Evolutionary conservation across 306 rosid species (phyloP), one percentile per base, ranked within the genome.

Genomic region (Herpetospermum pedunculosum): DNA sequence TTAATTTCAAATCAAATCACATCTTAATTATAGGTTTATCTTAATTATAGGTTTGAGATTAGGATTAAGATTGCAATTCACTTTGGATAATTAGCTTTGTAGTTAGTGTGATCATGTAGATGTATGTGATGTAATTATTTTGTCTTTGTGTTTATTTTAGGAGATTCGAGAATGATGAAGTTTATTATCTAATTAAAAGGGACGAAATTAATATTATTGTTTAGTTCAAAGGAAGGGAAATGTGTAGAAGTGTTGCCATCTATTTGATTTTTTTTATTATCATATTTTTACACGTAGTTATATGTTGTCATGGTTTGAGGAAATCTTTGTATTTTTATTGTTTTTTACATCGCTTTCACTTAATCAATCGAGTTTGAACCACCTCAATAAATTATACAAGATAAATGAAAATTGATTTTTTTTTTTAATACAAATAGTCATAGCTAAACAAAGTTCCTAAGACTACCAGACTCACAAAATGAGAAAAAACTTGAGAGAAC

Each of bases 1-100:
- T 25, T 9, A 38, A 13, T 7, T 25, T 26, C 37, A 40, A 43
- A 68, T 46, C 52, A 68, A 43, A 68, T 68, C 73, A 68, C 54
- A 26, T 43, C 73, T 68, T 43, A 68, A 68, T 68, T 68, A 68
- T 68, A 52, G 23, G 25, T 44, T 44, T n/a, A 26, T 43, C 73
- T 68, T 43, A 68, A 68, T 68, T 68, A 68, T 68, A 52, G 23
- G 25, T 44, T 44, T n/a, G n/a, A n/a, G n/a, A 7, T 30, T 57
- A 3, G n/a, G 28, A 34, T 62, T 62, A 62, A 49, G 54, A 44
- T 26, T 7, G 23, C 12, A 38, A 68, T 68, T 60, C 11, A 12
- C 62, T 54, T 29, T 57, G 16, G 1, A 2, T 6, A 11, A 14
- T 8, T 34, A n/a, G 6, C 7, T 18, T 60, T 4, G 14, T 60